Base-by-base conservation (phyloP, 805 yeast genomes). In the Kuraishia ogatae region DNA sequence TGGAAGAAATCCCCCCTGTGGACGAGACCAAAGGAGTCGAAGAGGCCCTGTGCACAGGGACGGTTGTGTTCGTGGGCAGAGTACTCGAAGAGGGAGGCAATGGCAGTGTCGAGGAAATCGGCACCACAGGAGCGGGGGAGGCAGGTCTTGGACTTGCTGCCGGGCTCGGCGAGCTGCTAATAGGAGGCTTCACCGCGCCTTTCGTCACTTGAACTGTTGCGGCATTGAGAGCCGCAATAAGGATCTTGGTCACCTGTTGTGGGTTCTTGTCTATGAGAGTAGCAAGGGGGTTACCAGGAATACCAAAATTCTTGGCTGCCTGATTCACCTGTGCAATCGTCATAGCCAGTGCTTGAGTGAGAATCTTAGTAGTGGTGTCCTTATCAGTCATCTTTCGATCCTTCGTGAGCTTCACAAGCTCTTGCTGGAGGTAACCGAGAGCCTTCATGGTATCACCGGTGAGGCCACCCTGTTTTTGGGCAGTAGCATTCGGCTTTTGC, bases 301-400 rank as follows among this genome's bases (percentile, higher is more conserved):
- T 84, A 19, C 94, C 92, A 43, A 87, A 89, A 61, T 84, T 84
- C 62, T 91, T 89, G 0, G 96, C 96, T 7, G 92, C 92, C 61
- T 85, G 92, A 56, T 87, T 86, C 10, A 88, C 93, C 66, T 88
- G 94, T 11, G 96, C 93, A 59, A 92, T 90, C 0, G 97, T 93
- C 74, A 92, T 87, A 2, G 97, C 97, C 61, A 92, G 76, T 1
- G 97, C 97, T 62, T 88, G 91, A 8, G 97, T 92, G 61, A 92
- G 75, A 54, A 91, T 83, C 57, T 84, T 88, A 0, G 97, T 88
- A 53, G 93, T 89, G 6, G 90, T 83, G 24, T 87, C 91, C 47
- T 89, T 88, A 56, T 87, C 89, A 57, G 85, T 81, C 57, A 89
- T 82, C 61, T 82, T 86, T 58, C 91, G 74, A 55, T 87, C 89